Evolutionary conservation across 2,329 filamentous ascomycete species (phyloP), one percentile per base, ranked within the genome.

Genomic region (Ophiostoma himal-ulmi): DNA sequence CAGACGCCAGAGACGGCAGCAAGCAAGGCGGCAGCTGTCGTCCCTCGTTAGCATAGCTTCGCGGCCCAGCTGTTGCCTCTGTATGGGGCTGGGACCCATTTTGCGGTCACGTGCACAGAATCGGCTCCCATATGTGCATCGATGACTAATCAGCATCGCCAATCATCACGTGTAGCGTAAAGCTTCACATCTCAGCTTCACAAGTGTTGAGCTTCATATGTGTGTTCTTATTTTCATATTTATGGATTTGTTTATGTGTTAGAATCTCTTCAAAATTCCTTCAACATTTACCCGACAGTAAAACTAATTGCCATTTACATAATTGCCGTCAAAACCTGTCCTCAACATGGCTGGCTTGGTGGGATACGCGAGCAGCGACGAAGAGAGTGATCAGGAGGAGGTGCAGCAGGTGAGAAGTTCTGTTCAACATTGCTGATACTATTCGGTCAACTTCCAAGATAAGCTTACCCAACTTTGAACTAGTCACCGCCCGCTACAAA

Each of bases 301-400:
- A 7, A 7, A 30, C 4, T 30, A 30, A 3, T 3, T 30, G 30
- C 30, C 30, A 30, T 30, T 30, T 30, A 30, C 44, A 48, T n/a
- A 48, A 48, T 17, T 20, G 44, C 44, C 37, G 5, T 20, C 44
- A n/a, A 48, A 5, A 20, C 17, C 17, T n/a, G 30, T 30, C 17
- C 20, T 44, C 17, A 48, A 20, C 7, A 81, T 83, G 82, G 79
- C 79, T 64, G 82, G 79, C 1, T 79, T 86, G 14, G 84, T 86
- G 8, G 79, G 75, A 44, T 86, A 86, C 72, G 83, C 79, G 17
- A 86, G 84, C 74, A 85, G 83, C 70, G 83, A 84, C 62, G 84
- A 85, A 1, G 83, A 84, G 6, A 70, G 65, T 22, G 68, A 68
- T 20, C 64, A 69, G 44, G 52, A 54, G 1, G 22, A 60, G 26